Base-by-base conservation (phyloP, 495 filamentous ascomycete species). In the Usnea hakonensis region DNA sequence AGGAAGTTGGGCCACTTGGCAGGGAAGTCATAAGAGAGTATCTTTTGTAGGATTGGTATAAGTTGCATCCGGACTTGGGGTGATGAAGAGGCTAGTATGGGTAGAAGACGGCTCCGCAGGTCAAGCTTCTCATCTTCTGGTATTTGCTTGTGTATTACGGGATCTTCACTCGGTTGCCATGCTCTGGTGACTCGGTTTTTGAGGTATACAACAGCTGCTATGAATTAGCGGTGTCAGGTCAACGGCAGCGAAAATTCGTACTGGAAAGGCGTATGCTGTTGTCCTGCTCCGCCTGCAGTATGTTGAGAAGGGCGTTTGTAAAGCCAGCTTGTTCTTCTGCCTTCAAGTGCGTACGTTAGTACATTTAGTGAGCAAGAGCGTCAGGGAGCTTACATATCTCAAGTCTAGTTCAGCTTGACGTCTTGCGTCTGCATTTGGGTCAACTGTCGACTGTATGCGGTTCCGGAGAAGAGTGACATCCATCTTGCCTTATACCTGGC, bases 131-230 rank as follows among this genome's bases (percentile, higher is more conserved):
- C 94, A 64, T 88, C 83, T 68, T 97, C 93, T 60, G 88, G 80
- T 72, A 98, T 94, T 53, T 84, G 80, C 68, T 78, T 84, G 71
- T 75, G 81, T 67, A 79, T 78, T 35, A 56, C 62, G 58, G 63
- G 76, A 23, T 95, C 90, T 67, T 96, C 90, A 69, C 81, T 80
- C 53, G 82, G 83, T 38, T 86, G 79, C 94, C 94, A 98, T 60
- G 89, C 91, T 69, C 91, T 87, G 71, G 85, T 90, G 71, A 96
- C 88, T 69, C 92, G 87, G 74, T 97, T 96, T 79, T 98, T 98
- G 70, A 98, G 82, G 75, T 97, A 98, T 63, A 98, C 88, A 71
- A 91, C 95, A 67, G 93, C 94, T 98, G 71, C 35, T 28, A 23
- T 60, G 43, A 38, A 61, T 68, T 40, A 64, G 62, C 61, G 52